Base-by-base conservation (phyloP, 192 early-diverging fungal species). In the Backusella westeae region DNA sequence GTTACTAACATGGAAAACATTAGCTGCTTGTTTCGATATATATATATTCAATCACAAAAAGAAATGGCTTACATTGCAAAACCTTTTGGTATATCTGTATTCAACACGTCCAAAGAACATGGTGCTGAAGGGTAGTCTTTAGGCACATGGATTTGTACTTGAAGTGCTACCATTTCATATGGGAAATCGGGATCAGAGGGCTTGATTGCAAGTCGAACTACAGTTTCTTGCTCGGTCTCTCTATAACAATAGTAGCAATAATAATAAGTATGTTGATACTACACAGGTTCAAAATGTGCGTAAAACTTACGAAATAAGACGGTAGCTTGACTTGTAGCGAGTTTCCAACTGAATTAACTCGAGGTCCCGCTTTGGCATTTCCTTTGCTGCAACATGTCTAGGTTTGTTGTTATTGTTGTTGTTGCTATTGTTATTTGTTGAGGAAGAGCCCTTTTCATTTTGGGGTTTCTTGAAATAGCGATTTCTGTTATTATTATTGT, bases 151-250 rank as follows among this genome's bases (percentile, higher is more conserved):
- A 94, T 78, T n/a, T 86, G 87, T 38, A 94, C 36, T 44, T 87
- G 78, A 26, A 95, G 78, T n/a, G 81, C 76, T 35, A 86, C 79
- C 49, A 95, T 81, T 59, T 94, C 93, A 70, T 85, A 95, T 15
- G 94, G 93, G 70, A 95, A 95, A 71, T 95, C 94, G 26, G 94
- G 94, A 59, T 95, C 93, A 29, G 80, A 81, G 6, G 88, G 88
- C 32, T 46, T 38, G 29, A 83, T 49, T 14, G 75, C 78, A 14
- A 83, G 38, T 74, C 75, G 71, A 10, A 83, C 72, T 10, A 74
- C 56, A 6, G 72, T 83, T 23, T 68, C 74, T 35, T 73, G 17
- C 4, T 65, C 34, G 0, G 32, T 68, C 21, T 75, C 53, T 32
- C 72, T 26, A 39, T 34, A 63, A 4, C 4, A 14, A 29, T 12